Conservation (phyloP, 305 asterid genomes). For the Rubia tinctorum region DNA sequence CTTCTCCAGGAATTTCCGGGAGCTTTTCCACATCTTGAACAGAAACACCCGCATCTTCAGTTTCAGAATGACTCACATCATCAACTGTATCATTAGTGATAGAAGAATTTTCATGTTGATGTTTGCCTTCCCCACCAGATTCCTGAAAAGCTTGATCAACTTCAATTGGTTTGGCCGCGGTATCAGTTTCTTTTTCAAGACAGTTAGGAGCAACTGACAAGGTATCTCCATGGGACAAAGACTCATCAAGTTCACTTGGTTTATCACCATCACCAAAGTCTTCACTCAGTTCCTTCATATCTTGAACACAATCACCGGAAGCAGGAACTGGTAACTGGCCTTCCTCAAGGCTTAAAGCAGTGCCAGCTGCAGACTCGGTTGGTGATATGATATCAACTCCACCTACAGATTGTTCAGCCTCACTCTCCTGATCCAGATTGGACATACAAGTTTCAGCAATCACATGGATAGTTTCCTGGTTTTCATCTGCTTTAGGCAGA, state of each 20-base stretch:
- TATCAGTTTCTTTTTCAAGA: conserved; percentile 2
- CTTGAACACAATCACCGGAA: conserved; percentile 22
- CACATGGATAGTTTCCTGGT: conserved; percentile 21
- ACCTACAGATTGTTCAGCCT: conserved; percentile 28
- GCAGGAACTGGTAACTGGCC: conserved; percentile 26
- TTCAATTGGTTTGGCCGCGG: conserved; percentile 7
- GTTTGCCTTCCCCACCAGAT: conserved; percentile 1
- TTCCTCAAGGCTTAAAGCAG: conserved; percentile 22
- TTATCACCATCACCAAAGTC: conserved; percentile 23
- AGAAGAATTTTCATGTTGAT: conserved; percentile 22
- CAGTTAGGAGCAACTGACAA: neutral
- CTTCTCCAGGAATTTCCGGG: neutral
- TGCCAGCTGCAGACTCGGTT: conserved; percentile 17
- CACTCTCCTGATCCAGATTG: conserved; percentile 27
- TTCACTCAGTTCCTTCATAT: conserved; percentile 28
- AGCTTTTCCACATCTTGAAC: neutral
- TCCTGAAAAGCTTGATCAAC: conserved; percentile 3
- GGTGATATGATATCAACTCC: conserved; percentile 24
- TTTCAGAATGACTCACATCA: conserved; percentile 18
- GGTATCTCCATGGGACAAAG: conserved; percentile 14
- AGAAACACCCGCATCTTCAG: conserved; percentile 16
- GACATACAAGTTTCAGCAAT: conserved; percentile 5
- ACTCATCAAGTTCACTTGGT: conserved; percentile 27
- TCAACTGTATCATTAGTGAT: conserved; percentile 23
- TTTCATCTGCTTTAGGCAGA: conserved; percentile 24